Evolutionary conservation across 1,284 basidiomycete genomes (phyloP).

Genomic region (Stereum hirsutum): DNA sequence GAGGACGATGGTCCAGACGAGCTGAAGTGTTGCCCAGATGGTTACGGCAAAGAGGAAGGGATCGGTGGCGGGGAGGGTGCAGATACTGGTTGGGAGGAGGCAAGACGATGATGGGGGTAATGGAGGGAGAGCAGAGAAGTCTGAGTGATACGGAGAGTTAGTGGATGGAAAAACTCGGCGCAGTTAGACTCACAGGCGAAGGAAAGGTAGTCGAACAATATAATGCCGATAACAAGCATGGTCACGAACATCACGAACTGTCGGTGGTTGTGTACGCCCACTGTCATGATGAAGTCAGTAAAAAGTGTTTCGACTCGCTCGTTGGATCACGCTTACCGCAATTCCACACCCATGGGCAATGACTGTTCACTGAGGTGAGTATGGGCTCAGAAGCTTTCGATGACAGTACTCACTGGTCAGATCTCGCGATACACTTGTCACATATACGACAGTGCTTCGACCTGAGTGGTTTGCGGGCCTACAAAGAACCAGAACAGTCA

Average conservation of each 20-base stretch:
- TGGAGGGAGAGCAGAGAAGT: constrained; percentile 38
- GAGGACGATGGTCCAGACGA: constrained; percentile 89
- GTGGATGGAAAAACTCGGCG: constrained; percentile 5
- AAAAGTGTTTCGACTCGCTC: too few species aligned
- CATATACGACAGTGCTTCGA: constrained; percentile 95
- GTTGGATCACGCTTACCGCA: constrained; percentile 60
- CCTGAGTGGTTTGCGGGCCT: constrained; percentile 85
- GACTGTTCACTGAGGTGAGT: constrained; percentile 41
- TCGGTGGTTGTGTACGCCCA: constrained; percentile 93
- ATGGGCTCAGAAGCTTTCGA: background rate
- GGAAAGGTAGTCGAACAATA: constrained; percentile 75
- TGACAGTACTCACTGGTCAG: constrained; percentile 73
- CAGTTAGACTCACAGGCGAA: constrained; percentile 57
- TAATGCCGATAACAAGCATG: constrained; percentile 76
- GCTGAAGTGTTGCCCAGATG: constrained; percentile 83
- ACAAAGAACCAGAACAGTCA: constrained; percentile 1
- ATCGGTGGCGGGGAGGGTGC: constrained; percentile 63
- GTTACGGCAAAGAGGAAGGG: constrained; percentile 79
- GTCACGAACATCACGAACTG: constrained; percentile 89
- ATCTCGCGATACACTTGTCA: constrained; percentile 82
- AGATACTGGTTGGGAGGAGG: constrained; percentile 61
- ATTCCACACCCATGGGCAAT: constrained; percentile 99
- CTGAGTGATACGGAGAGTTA: constrained; percentile 20
- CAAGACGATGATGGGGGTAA: constrained; percentile 43
- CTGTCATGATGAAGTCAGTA: constrained; percentile 35